Base-by-base conservation (phyloP, 176 grass and related monocot species). In the Aegilops umbellulata region DNA sequence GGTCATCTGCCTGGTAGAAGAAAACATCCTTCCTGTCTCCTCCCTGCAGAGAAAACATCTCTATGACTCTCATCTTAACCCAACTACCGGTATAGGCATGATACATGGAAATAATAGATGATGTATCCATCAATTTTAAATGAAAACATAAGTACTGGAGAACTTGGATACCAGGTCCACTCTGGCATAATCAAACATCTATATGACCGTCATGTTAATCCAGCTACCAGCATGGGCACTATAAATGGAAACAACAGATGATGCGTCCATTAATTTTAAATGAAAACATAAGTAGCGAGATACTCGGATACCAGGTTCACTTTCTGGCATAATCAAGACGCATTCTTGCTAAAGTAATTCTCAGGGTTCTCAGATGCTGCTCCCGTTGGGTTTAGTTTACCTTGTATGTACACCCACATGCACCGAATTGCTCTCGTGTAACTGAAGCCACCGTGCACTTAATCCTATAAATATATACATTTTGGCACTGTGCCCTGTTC, bases 11-110 rank as follows among this genome's bases (percentile, higher is more conserved):
- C 88, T 99, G 97, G 86, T 99, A 99, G 81, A 99, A 99, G 87
- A 99, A 99, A 23, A 99, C 97, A 24, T 99, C 97, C 83, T 99
- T 99, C 88, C 97, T 96, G 68, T 99, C 97, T 36, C 97, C 97
- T 42, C 97, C 97, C 97, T 99, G 92, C 34, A 88, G 51, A 78
- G 69, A 78, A 62, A 94, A 58, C 55, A 58, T 22, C 55, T 58
- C 55, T 22, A 58, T 58, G 55, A 58, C n/a, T 75, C 75, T 51
- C 42, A 17, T 67, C 36, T 74, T 76, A 83, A 87, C 69, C 25
- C 32, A 87, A 27, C 14, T 30, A 15, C 63, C 23, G n/a, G 11
- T 34, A 85, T 44, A 69, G 55, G 73, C 15, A 86, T 13, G 23
- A 82, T 35, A 30, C 17, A 79, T 8, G 6, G 44, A 73, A 57